These are phyloP conservation scores for Penicilliopsis zonata DNA, from an alignment of 495 filamentous ascomycete genomes.

Conservation along the genomic window DNA sequence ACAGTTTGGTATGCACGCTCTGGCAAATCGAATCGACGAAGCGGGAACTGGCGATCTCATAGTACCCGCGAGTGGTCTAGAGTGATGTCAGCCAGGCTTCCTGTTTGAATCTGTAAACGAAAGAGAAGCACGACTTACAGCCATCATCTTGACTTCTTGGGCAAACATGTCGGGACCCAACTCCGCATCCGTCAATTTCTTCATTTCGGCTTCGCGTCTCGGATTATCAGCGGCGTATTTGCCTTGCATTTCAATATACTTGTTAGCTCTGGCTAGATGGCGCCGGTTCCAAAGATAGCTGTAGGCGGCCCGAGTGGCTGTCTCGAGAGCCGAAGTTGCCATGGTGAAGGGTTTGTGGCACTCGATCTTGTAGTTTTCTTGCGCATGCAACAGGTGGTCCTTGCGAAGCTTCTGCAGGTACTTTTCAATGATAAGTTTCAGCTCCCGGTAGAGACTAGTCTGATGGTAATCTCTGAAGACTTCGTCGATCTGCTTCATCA, in stretches of 20 bases:
- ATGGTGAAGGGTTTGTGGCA: slow-evolving; percentile 23
- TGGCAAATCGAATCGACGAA: slow-evolving; percentile 39
- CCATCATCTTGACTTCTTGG: slow-evolving; percentile 39
- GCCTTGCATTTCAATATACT: slow-evolving; percentile 7
- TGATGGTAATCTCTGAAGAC: slow-evolving; percentile 25
- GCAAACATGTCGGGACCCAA: slow-evolving; percentile 30
- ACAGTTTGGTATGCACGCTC: slow-evolving; percentile 33
- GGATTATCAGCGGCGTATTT: slow-evolving; percentile 3
- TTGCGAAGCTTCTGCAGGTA: slow-evolving; percentile 15
- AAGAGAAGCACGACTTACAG: slow-evolving; percentile 18
- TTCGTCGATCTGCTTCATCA: slow-evolving; percentile 17
- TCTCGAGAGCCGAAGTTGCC: slow-evolving; percentile 12
- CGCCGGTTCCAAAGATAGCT: slow-evolving; percentile 6
- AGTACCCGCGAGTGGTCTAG: slow-evolving; percentile 37
- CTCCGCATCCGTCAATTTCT: slow-evolving; percentile 11
- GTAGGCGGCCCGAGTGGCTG: slow-evolving; percentile 4
- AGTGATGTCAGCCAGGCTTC: slow-evolving; percentile 2
- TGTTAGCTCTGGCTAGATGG: slow-evolving; percentile 3
- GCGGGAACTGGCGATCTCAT: slow-evolving; percentile 36
- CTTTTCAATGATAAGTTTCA: slow-evolving; percentile 13
- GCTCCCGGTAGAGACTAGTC: slow-evolving; percentile 22
- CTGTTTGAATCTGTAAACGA: background rate
- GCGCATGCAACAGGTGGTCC: slow-evolving; percentile 10
- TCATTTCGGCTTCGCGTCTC: slow-evolving; percentile 8
- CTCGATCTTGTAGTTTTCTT: slow-evolving; percentile 18